Evolutionary conservation across 306 rosid species (phyloP).

Genomic region (Cucumis melo): DNA sequence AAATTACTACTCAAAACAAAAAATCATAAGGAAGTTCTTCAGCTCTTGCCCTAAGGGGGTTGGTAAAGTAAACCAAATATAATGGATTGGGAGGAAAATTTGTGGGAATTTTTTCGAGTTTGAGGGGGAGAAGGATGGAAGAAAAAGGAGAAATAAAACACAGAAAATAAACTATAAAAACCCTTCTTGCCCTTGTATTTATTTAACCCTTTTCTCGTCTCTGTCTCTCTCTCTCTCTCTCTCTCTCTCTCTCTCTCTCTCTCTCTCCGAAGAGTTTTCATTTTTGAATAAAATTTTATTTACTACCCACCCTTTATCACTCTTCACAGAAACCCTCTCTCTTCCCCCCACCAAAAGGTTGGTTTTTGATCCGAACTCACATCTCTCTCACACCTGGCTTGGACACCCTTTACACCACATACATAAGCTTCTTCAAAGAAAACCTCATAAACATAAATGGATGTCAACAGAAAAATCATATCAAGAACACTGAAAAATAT

Average conservation of each 20-base stretch:
- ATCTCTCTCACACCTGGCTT: slow-evolving; percentile 7
- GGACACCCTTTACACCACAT: slow-evolving; percentile 6
- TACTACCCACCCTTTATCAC: not conserved
- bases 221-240: not conserved
- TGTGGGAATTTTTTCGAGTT: not conserved
- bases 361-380: slow-evolving; percentile 1
- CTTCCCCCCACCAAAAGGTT: not conserved
- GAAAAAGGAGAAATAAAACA: not conserved
- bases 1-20: not conserved
- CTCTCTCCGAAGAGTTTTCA: not conserved
- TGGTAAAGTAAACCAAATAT: not conserved
- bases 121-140: not conserved
- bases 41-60: not conserved
- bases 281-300: not conserved
- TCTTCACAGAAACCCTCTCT: slow-evolving; percentile 6
- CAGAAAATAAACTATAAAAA: not conserved
- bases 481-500: not conserved
- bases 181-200: slow-evolving; percentile 1
- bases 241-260: not conserved
- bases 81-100: not conserved
- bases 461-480: not conserved
- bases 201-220: not conserved
- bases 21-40: not conserved
- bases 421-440: slow-evolving; percentile 1
- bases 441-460: not conserved